Percentiles rank a stretch among this genome's conserved stretches.
Evolutionary conservation across 805 yeast genomes (phyloP).

Genomic region (Sugiyamaella lignohabitans): DNA sequence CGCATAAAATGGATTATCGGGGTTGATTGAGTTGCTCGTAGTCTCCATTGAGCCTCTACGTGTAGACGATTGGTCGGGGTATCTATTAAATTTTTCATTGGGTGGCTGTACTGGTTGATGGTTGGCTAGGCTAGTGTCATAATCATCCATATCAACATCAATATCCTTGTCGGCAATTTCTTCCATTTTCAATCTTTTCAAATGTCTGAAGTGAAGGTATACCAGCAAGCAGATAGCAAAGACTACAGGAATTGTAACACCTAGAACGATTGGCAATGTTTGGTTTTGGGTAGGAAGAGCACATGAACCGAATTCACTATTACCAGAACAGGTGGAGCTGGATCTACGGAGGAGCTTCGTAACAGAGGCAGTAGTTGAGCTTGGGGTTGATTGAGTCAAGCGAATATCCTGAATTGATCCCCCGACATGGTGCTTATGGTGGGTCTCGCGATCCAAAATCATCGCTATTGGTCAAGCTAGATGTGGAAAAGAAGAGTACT

Average conservation of each 20-base stretch:
- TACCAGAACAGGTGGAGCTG: neutral
- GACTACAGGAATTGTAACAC: conserved; percentile 36
- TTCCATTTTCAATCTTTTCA: conserved; percentile 29
- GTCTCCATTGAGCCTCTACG: conserved; percentile 7
- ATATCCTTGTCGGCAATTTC: conserved; percentile 31
- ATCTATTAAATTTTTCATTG: neutral
- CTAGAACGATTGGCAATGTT: conserved; percentile 29
- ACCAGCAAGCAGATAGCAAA: conserved; percentile 28
- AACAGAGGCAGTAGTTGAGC: neutral
- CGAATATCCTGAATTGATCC: too few species aligned
- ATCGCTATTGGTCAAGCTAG: too few species aligned
- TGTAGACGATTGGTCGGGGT: neutral
- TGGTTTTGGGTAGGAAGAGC: conserved; percentile 18
- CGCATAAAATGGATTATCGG: conserved; percentile 17
- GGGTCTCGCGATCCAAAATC: too few species aligned
- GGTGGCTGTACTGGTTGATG: too few species aligned
- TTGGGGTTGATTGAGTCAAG: too few species aligned
- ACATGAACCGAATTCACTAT: conserved; percentile 9
- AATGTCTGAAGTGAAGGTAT: conserved; percentile 31
- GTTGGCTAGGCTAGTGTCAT: conserved; percentile 12
- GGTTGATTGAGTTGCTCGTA: neutral
- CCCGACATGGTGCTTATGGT: too few species aligned
- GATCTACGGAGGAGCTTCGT: neutral
- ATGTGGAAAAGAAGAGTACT: too few species aligned
- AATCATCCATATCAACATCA: conserved; percentile 32